Evolutionary conservation across 352 stramenopile species (phyloP).

Genomic region (Phytophthora ohioensis): DNA sequence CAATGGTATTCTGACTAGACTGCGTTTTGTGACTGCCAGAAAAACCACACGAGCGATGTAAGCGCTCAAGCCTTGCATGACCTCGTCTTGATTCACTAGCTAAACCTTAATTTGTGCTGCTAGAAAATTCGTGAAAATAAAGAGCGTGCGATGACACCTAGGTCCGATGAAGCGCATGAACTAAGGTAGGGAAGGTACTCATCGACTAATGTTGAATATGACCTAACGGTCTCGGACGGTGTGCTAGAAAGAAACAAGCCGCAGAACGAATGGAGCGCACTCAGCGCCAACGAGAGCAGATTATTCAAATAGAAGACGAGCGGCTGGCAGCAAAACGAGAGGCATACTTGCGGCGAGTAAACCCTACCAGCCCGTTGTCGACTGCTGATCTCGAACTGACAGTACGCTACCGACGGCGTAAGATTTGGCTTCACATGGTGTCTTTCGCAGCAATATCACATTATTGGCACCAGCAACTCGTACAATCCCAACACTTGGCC

Average conservation of each 20-base stretch:
- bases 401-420: constrained; percentile 43
- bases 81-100: background rate
- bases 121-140: constrained; percentile 79
- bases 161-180: constrained; percentile 32
- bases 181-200: constrained; percentile 29
- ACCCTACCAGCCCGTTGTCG: constrained; percentile 28
- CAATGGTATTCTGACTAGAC: constrained; percentile 2
- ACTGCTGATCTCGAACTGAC: constrained; percentile 46
- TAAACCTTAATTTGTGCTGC: background rate
- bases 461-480: constrained; percentile 46
- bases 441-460: constrained; percentile 48
- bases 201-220: background rate
- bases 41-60: constrained; percentile 52
- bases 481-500: constrained; percentile 44
- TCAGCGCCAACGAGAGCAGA: constrained; percentile 49
- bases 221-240: constrained; percentile 10
- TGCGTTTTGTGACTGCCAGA: constrained; percentile 20
- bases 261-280: constrained; percentile 58
- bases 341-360: constrained; percentile 49
- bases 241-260: constrained; percentile 71
- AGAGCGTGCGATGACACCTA: constrained; percentile 42
- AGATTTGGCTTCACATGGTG: constrained; percentile 64
- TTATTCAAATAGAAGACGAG: constrained; percentile 54
- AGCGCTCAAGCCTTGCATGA: constrained; percentile 9
- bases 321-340: constrained; percentile 43